A percentile compares a stretch with the other conserved stretches of the same genome.
Conservation (phyloP, 257 asterid species). For the Ocimum tenuiflorum region DNA sequence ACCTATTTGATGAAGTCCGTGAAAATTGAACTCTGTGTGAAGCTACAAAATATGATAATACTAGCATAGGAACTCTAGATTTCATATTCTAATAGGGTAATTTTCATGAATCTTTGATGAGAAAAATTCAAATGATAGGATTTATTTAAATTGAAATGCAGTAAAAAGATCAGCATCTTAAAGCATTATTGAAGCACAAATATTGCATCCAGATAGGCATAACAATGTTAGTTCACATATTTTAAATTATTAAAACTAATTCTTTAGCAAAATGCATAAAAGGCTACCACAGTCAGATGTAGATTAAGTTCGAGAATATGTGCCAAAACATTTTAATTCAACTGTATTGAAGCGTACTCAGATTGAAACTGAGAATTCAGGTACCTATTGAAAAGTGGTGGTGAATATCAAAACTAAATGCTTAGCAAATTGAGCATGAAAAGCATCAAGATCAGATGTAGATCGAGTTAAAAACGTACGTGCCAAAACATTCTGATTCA, state of each 20-base stretch:
- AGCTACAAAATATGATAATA: neutral
- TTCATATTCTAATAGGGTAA: neutral
- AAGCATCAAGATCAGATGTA: neutral
- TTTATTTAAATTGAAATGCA: neutral
- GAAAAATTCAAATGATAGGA: constrained; percentile 1
- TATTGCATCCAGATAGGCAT: neutral
- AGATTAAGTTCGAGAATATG: neutral
- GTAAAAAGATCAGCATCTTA: neutral
- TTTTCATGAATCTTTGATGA: neutral
- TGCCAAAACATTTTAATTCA: neutral
- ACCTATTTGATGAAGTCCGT: neutral
- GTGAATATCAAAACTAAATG: neutral
- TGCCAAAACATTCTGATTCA: neutral
- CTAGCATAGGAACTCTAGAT: neutral
- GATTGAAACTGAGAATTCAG: neutral
- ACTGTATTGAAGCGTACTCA: neutral
- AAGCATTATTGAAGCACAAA: neutral
- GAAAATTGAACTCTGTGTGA: neutral
- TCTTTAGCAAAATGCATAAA: neutral
- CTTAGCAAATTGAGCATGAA: neutral
- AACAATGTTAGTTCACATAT: neutral
- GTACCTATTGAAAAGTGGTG: neutral
- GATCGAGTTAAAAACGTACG: neutral
- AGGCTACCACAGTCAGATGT: neutral
- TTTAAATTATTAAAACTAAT: neutral